Evolutionary conservation across 2,329 filamentous ascomycete genomes (phyloP), one percentile per base, ranked within the genome.

Genomic region (Exophiala dermatitidis): DNA sequence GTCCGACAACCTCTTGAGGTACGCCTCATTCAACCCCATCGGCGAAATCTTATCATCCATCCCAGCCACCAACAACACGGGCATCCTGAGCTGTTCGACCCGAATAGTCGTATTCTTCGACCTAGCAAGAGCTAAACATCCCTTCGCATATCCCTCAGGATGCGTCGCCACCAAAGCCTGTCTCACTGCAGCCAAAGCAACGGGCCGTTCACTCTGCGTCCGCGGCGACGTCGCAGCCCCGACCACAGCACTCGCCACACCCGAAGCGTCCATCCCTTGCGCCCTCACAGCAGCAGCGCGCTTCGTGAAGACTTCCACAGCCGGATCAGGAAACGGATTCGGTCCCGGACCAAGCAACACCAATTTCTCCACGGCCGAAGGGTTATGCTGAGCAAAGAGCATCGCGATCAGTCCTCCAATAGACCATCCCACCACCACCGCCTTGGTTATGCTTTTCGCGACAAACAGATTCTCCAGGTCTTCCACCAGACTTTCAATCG

Each of bases 381-480:
- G 33, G n/a, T 36, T 7, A 7, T 36, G 33, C 33, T 36, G 33
- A 7, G 33, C 33, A n/a, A 36, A 36, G 1, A 36, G 33, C 33
- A 7, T 7, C n/a, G 33, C 33, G 7, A 36, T 2, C 33, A 36
- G 33, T 7, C 33, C 7, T n/a, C 33, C 33, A 8, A 80, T 71
- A 0, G 72, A 76, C 62, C 80, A 77, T 5, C 74, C 77, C 2
- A 81, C 62, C 1, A 81, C 19, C 19, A 19, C 19, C 19, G 19
- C 19, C 2, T 19, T 19, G 19, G 19, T 19, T 19, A 19, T 19
- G 19, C 19, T 19, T 19, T 19, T 19, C 19, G 19, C 19, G 19
- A 19, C 19, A 19, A 19, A 19, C 19, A 19, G 19, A 19, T 19
- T 19, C 19, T 19, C 48, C 1, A 79, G 60, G 51, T 79, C 76